Evolutionary conservation across 345 rosid species (phyloP).

Genomic region (Boechera divaricarpa): DNA sequence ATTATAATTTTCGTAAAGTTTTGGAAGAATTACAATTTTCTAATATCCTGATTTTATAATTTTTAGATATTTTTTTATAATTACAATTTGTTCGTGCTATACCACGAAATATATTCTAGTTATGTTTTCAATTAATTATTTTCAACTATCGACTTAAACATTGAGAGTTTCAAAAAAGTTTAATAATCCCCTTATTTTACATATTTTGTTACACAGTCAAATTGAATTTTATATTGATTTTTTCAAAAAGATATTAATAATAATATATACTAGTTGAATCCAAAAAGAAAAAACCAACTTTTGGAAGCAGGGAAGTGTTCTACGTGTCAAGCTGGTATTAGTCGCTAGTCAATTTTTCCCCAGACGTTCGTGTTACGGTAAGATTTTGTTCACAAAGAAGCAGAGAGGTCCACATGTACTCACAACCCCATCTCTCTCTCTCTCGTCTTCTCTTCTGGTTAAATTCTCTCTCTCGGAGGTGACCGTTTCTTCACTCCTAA

Average conservation of each 20-base stretch:
- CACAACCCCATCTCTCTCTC: conserved; percentile 28
- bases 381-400: conserved; percentile 33
- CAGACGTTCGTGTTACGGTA: conserved; percentile 67
- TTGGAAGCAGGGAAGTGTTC: conserved; percentile 42
- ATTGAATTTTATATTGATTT: not conserved
- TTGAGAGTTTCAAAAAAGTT: not conserved
- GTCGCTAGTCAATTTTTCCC: not conserved
- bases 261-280: conserved; percentile 15
- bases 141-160: not conserved
- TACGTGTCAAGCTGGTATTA: conserved; percentile 45
- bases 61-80: no score
- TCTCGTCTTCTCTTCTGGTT: conserved; percentile 29
- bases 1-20: no score
- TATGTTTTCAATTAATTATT: not conserved
- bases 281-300: conserved; percentile 50
- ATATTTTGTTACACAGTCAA: not conserved
- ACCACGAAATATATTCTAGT: no score
- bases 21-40: no score
- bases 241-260: not conserved
- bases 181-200: no score
- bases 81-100: no score
- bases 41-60: no score
- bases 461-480: conserved; percentile 42
- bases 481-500: conserved; percentile 58
- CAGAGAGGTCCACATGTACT: conserved; percentile 45